phyloP scores from a whole-genome alignment of 179 eudicot species.

The Beta corolliflora region DNA sequence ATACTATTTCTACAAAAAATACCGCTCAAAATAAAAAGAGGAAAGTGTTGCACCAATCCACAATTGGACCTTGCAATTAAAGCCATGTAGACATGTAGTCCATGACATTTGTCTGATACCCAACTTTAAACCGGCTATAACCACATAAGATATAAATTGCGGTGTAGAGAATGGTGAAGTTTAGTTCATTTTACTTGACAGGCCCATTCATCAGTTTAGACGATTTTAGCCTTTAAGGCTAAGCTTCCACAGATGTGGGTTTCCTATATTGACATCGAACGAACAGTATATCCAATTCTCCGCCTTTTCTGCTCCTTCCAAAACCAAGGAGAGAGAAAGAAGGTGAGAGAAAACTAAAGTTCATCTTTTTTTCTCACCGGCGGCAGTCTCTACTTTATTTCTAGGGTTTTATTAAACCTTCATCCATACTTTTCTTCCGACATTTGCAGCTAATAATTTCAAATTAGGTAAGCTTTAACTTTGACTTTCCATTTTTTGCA shows the following conservation, averaged over 20 bases:
- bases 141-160: too few species aligned
- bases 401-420: background rate
- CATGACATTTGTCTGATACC: too few species aligned
- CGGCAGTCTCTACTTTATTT: background rate
- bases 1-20: too few species aligned
- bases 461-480: background rate
- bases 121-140: too few species aligned
- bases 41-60: too few species aligned
- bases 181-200: background rate
- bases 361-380: background rate
- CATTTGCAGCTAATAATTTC: background rate
- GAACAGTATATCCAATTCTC: background rate
- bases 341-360: background rate
- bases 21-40: too few species aligned
- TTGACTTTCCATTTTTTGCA: background rate
- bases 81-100: too few species aligned
- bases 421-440: background rate
- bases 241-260: background rate
- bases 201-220: background rate
- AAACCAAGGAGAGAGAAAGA: background rate
- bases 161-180: too few species aligned
- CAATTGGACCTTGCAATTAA: too few species aligned
- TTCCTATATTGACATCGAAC: background rate
- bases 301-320: background rate
- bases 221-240: background rate